Conservation (phyloP, 2,329 filamentous ascomycete species). For the Ophiostoma himal-ulmi region DNA sequence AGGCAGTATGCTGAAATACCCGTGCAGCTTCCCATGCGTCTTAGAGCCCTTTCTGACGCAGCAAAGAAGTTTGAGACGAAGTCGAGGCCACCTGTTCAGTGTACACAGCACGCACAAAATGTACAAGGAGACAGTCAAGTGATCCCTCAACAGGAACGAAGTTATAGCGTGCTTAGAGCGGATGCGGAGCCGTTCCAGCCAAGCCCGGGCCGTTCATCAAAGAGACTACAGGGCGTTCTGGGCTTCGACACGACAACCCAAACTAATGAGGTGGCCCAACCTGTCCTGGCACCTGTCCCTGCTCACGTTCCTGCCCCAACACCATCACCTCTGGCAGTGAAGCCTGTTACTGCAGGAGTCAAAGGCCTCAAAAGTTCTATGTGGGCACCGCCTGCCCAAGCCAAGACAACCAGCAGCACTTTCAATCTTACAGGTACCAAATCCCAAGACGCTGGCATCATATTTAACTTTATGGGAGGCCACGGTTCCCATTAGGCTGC, state of each 20-base stretch:
- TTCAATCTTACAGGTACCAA: constrained; percentile 21
- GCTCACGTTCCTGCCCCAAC: background rate
- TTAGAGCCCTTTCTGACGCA: background rate
- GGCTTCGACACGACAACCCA: background rate
- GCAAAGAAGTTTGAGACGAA: background rate
- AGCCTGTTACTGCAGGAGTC: background rate
- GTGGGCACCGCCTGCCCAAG: constrained; percentile 17
- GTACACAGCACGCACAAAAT: background rate
- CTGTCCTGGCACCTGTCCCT: background rate
- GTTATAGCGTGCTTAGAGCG: background rate
- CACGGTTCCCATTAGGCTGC: background rate
- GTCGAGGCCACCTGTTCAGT: background rate
- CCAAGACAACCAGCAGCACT: background rate
- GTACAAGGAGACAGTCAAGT: too few relatives aligned
- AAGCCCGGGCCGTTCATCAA: background rate
- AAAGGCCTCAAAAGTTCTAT: constrained; percentile 16
- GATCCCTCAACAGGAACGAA: background rate
- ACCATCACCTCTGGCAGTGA: background rate
- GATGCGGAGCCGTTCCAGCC: background rate
- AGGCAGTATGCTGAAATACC: background rate
- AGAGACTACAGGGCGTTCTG: background rate
- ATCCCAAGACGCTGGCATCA: background rate
- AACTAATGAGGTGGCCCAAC: background rate
- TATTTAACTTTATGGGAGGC: background rate
- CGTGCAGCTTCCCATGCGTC: background rate